Percentiles rank a stretch among this genome's conserved stretches.
Evolutionary conservation across 208 protist species (phyloP).

Genomic region (Wallacemonas sp.): DNA sequence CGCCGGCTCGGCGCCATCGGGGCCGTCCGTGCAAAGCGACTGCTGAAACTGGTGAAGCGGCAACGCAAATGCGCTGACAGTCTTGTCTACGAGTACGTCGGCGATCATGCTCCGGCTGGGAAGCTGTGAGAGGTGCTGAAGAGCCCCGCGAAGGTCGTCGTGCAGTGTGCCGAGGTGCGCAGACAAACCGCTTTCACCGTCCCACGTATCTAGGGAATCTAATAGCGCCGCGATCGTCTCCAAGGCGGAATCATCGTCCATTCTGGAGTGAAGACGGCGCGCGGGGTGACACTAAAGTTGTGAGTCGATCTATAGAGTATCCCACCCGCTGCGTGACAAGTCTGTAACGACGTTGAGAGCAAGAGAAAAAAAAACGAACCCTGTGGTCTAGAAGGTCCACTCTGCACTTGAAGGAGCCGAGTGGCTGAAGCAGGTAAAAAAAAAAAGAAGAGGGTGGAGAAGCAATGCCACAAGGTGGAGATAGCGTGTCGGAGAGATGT

Average conservation of each 20-base stretch:
- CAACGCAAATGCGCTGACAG: constrained; percentile 13
- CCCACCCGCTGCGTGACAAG: too few species aligned
- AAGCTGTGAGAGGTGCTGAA: constrained; percentile 14
- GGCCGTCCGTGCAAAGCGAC: neutral
- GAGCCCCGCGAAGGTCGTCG: constrained; percentile 14
- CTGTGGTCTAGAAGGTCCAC: neutral
- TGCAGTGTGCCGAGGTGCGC: neutral
- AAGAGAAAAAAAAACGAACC: constrained; percentile 12
- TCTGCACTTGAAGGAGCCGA: neutral
- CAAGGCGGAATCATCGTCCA: constrained; percentile 28
- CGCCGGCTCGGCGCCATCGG: neutral
- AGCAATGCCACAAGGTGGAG: too few species aligned
- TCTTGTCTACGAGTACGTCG: constrained; percentile 19
- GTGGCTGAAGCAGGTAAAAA: constrained; percentile 6
- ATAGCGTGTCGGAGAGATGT: too few species aligned
- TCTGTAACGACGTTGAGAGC: neutral
- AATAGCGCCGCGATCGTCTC: constrained; percentile 23
- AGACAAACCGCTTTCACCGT: constrained; percentile 8
- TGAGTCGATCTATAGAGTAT: too few species aligned
- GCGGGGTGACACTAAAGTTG: too few species aligned
- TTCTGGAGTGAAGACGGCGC: too few species aligned
- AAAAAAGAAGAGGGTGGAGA: too few species aligned
- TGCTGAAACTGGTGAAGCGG: constrained; percentile 20
- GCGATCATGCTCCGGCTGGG: constrained; percentile 15
- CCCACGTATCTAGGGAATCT: constrained; percentile 13